Evolutionary conservation across 345 rosid species (phyloP), one percentile per base, ranked within the genome.

Genomic region (Aquilaria sinensis): DNA sequence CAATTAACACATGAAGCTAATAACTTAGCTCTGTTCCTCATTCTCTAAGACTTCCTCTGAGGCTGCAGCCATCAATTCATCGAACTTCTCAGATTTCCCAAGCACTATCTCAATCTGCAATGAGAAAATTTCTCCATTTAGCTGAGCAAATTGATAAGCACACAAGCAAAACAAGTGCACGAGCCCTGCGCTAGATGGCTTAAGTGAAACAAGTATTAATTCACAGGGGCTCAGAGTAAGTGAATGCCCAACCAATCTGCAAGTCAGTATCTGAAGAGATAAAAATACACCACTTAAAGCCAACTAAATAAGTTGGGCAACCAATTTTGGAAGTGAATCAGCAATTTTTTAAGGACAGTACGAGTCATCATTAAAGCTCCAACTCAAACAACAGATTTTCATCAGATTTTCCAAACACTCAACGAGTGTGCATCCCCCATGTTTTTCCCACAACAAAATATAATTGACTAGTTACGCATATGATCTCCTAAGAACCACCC

Each of bases 21-120:
- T 56, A 60, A 59, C 75, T 78, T 56, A 81, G 67, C 59, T 76
- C 67, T 78, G 80, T 70, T 84, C 87, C 72, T 82, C 86, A 7
- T 65, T 70, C 47, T 78, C 82, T 5, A 34, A 41, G 12, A 47
- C 79, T 64, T 87, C 92, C 62, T 80, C 90, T 11, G 80, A 71
- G 31, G 87, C 82, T 51, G 92, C 87, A 5, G 87, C 84, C 85
- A 84, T 89, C 80, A 86, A 58, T 56, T 86, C 90, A 45, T 86
- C 96, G 10, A 89, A 86, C 75, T 84, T 86, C 47, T 72, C 85
- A 0, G 96, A 69, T 75, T 89, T 84, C 62, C 81, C 88, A 0
- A 85, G 74, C 60, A 78, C 49, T 34, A 85, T 85, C 72, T 88
- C 92, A 69, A 83, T 83, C 92, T 85, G 60, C 59, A 66, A 33